Conservation (phyloP, 1,139 yeast genomes). For the Lodderomyces orthopsilosis region DNA sequence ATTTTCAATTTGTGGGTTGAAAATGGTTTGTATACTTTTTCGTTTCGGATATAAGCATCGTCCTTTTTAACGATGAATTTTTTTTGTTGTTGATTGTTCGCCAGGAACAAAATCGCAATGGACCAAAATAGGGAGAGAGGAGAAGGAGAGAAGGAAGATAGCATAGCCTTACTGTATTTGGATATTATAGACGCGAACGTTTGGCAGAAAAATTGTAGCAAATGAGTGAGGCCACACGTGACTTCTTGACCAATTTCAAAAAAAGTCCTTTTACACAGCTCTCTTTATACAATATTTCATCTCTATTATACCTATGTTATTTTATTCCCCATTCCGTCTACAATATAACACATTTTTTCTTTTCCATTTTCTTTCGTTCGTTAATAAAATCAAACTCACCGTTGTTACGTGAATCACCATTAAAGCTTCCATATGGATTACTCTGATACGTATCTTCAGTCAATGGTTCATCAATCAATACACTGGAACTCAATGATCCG, state of each 20-base stretch:
- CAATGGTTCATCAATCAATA: slow-evolving; percentile 40
- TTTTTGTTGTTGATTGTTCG: background rate
- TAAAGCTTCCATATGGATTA: slow-evolving; percentile 34
- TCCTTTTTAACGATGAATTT: slow-evolving; percentile 1
- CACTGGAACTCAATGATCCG: slow-evolving; percentile 35
- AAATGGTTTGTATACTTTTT: background rate
- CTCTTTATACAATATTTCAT: background rate
- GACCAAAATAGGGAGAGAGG: background rate
- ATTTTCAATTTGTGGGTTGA: background rate
- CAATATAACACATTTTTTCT: slow-evolving; percentile 34
- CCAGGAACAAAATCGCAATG: background rate
- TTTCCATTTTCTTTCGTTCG: slow-evolving; percentile 22
- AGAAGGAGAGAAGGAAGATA: background rate
- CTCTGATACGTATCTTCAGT: slow-evolving; percentile 30
- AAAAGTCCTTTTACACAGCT: too few relatives aligned
- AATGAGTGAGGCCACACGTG: background rate
- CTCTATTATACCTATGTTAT: background rate
- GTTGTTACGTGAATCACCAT: slow-evolving; percentile 28
- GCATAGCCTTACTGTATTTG: background rate
- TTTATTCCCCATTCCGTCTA: slow-evolving; percentile 13
- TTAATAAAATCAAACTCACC: slow-evolving; percentile 46
- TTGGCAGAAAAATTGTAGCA: slow-evolving; percentile 1
- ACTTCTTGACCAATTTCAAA: background rate
- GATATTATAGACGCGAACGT: background rate
- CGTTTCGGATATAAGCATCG: background rate